Percentiles rank a stretch among this genome's conserved stretches.
These are phyloP conservation scores for Cercospora brassicicola DNA, from an alignment of 2,329 filamentous ascomycete species.

Conservation along the genomic window DNA sequence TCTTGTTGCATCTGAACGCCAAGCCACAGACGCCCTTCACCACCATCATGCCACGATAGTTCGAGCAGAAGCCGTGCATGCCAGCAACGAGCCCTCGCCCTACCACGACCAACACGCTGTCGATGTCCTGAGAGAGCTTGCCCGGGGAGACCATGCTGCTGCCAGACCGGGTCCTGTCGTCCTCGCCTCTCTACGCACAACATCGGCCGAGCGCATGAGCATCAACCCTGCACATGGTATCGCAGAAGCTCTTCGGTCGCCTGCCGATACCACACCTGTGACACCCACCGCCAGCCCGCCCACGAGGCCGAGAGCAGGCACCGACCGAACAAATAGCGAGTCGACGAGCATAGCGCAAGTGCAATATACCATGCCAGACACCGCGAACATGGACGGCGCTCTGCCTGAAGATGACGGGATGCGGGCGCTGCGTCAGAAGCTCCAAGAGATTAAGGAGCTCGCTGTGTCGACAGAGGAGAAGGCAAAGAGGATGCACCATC, in stretches of 20 bases:
- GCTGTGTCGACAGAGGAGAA: conserved; percentile 50
- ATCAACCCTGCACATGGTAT: conserved; percentile 30
- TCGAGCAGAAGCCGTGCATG: background rate
- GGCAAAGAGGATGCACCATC: conserved; percentile 49
- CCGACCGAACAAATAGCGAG: background rate
- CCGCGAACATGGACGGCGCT: conserved; percentile 25
- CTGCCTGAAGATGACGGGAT: conserved; percentile 55
- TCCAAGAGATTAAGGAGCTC: conserved; percentile 50
- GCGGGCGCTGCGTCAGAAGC: conserved; percentile 48
- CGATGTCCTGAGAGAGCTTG: background rate
- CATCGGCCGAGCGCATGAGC: conserved; percentile 20
- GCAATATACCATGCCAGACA: background rate
- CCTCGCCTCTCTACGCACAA: conserved; percentile 10
- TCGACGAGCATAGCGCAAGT: background rate
- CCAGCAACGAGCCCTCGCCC: background rate
- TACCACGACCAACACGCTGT: background rate
- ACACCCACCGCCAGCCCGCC: conserved; percentile 12
- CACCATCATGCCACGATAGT: background rate
- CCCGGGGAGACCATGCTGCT: background rate
- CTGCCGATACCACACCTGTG: conserved; percentile 2
- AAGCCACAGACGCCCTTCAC: background rate
- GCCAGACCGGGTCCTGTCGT: background rate
- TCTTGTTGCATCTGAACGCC: conserved; percentile 1
- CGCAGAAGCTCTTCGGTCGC: conserved; percentile 20
- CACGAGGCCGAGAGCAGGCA: conserved; percentile 10